phyloP scores from a whole-genome alignment of 805 yeast genomes.

The Metschnikowia picachoensis region DNA sequence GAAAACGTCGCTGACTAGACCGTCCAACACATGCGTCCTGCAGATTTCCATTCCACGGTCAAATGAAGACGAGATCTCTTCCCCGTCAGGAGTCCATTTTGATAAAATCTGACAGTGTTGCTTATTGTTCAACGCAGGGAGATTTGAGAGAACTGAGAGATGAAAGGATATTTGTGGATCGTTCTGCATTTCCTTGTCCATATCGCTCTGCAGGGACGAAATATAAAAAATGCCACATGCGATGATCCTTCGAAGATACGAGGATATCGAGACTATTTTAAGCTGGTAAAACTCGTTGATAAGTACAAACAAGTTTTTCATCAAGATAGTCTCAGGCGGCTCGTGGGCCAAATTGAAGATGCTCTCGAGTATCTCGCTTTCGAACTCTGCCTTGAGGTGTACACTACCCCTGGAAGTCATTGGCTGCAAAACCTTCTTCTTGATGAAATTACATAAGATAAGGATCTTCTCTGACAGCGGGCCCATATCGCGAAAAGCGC shows the following conservation, averaged over 20 bases:
- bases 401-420: constrained; percentile 17
- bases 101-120: constrained; percentile 55
- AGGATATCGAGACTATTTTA: constrained; percentile 52
- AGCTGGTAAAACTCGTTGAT: constrained; percentile 49
- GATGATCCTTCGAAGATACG: constrained; percentile 74
- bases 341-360: constrained; percentile 30
- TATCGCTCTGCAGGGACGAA: constrained; percentile 31
- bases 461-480: constrained; percentile 29
- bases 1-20: constrained; percentile 22
- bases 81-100: constrained; percentile 39
- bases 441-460: constrained; percentile 44
- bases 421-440: constrained; percentile 32
- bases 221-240: constrained; percentile 81
- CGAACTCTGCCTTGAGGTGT: constrained; percentile 42
- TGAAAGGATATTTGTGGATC: constrained; percentile 39
- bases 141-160: constrained; percentile 51
- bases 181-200: not conserved
- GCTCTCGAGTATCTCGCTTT: constrained; percentile 38
- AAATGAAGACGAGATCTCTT: constrained; percentile 32
- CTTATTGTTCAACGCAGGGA: constrained; percentile 52
- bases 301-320: constrained; percentile 39
- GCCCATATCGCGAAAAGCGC: constrained; percentile 32
- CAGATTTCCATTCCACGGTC: constrained; percentile 35
- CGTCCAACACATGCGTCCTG: constrained; percentile 31
- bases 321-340: constrained; percentile 4